Evolutionary conservation across 2,329 filamentous ascomycete species (phyloP).

Genomic region (Paecilomyces formosus): DNA sequence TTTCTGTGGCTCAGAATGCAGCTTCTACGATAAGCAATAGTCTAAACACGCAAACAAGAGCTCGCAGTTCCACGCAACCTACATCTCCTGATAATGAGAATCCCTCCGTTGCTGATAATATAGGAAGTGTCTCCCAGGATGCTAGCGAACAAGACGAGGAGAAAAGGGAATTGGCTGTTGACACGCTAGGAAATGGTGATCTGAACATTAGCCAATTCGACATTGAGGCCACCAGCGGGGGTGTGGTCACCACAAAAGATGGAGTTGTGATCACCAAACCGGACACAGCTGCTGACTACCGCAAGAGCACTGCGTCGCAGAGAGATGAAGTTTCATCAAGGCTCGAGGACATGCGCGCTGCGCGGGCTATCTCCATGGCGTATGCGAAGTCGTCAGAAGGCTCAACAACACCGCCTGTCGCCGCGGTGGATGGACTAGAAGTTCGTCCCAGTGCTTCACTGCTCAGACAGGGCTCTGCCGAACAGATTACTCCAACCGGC

Average conservation of each 20-base stretch:
- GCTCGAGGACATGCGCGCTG: constrained; percentile 52
- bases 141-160: constrained; percentile 15
- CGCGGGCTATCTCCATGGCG: constrained; percentile 54
- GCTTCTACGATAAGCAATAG: constrained; percentile 69
- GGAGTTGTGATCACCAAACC: constrained; percentile 31
- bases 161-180: constrained; percentile 68
- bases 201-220: constrained; percentile 84
- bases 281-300: constrained; percentile 21
- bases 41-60: constrained; percentile 45
- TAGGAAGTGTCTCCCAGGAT: constrained; percentile 3
- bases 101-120: constrained; percentile 13
- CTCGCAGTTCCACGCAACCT: constrained; percentile 25
- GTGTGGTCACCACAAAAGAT: constrained; percentile 28
- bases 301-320: constrained; percentile 28
- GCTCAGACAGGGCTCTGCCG: constrained; percentile 37
- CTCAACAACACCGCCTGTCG: constrained; percentile 30
- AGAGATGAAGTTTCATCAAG: constrained; percentile 49
- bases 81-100: constrained; percentile 23
- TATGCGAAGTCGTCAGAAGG: constrained; percentile 41
- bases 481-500: constrained; percentile 58
- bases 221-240: constrained; percentile 43
- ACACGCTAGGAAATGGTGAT: constrained; percentile 82
- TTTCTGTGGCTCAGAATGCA: constrained; percentile 89
- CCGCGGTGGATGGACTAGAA: constrained; percentile 26
- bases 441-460: constrained; percentile 21